Base-by-base conservation (phyloP, 192 early-diverging fungal species). In the Martensiomyces pterosporus region DNA sequence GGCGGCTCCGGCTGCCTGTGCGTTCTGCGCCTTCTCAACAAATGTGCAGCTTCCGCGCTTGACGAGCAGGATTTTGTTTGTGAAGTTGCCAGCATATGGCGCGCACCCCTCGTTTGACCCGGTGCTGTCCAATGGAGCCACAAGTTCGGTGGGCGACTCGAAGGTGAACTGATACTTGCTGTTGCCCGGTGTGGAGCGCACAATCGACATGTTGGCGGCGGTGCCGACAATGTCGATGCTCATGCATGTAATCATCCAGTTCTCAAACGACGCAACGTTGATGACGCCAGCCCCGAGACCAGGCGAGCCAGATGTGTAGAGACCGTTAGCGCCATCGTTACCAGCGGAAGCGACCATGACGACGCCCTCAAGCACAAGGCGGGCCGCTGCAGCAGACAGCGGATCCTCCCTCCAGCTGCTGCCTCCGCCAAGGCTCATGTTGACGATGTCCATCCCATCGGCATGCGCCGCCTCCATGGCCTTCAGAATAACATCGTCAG, bases 401-500 rank as follows among this genome's bases (percentile, higher is more conserved):
- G 84, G 75, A 27, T 80, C 71, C 26, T 87, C 85, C 44, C 64
- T 70, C 80, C 77, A 82, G 23, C 70, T 76, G 52, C 65, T 68
- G 13, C 78, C 67, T 6, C 79, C 85, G 41, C 91, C 93, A 46
- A 94, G 62, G 43, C 85, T 88, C 49, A 94, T 75, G 74, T 86
- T 92, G 60, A 97, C 86, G 35, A 97, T 57, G 51, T 97, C 79
- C 63, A 87, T 78, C 1, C 81, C 72, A 43, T 90, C 89, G 3
- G 53, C 55, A 37, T 79, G 72, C 7, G 92, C 93, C 6, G 58
- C 55, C 55, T 83, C 69, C 59, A 97, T 61, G 13, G 85, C 93
- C 42, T 82, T 77, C 43, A 90, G 81, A 24, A 94, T 81, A 32
- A 92, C 51, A 25, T 75, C 71, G 44, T 75, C 71, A 41, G 91